A percentile compares a stretch with the other conserved stretches of the same genome.
Conservation (phyloP, 2,329 filamentous ascomycete genomes). For the Fonsecaea pugnacius region DNA sequence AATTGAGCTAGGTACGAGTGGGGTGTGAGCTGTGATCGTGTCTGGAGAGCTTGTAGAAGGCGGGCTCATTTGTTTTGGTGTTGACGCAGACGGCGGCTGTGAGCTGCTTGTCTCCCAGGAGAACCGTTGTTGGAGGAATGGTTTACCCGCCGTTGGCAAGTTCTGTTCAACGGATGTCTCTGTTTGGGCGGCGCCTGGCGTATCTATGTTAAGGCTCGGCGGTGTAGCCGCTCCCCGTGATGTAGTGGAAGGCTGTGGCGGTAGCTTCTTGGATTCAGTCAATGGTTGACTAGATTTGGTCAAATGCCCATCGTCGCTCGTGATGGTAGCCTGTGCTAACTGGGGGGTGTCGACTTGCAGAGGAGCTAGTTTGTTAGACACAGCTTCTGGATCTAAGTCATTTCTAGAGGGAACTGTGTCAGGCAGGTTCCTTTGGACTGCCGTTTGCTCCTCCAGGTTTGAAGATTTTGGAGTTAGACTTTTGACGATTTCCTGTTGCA, state of each 20-base stretch:
- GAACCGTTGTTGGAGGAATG: conserved; percentile 46
- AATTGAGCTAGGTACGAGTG: neutral
- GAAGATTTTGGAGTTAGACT: conserved; percentile 47
- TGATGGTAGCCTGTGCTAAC: neutral
- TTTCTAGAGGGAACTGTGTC: neutral
- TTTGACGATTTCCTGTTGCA: conserved; percentile 55
- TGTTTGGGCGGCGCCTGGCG: neutral
- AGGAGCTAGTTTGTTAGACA: neutral
- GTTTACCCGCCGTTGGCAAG: conserved; percentile 20
- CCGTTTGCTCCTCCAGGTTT: conserved; percentile 18
- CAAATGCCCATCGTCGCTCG: neutral
- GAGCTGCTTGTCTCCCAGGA: conserved; percentile 48
- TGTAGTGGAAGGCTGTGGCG: neutral
- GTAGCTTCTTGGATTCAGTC: neutral
- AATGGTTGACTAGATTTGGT: neutral
- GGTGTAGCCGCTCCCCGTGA: neutral
- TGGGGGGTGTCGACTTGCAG: neutral
- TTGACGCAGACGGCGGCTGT: conserved; percentile 16
- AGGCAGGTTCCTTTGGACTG: neutral
- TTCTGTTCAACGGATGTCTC: neutral
- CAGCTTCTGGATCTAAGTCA: neutral
- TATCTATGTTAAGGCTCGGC: neutral
- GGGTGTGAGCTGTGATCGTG: conserved; percentile 19
- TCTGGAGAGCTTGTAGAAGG: conserved; percentile 25
- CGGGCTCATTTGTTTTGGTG: conserved; percentile 25